Percentiles rank a stretch among this genome's conserved stretches.
phyloP scores from a whole-genome alignment of 2,329 filamentous ascomycete species.

The Trichoderma asperellum region DNA sequence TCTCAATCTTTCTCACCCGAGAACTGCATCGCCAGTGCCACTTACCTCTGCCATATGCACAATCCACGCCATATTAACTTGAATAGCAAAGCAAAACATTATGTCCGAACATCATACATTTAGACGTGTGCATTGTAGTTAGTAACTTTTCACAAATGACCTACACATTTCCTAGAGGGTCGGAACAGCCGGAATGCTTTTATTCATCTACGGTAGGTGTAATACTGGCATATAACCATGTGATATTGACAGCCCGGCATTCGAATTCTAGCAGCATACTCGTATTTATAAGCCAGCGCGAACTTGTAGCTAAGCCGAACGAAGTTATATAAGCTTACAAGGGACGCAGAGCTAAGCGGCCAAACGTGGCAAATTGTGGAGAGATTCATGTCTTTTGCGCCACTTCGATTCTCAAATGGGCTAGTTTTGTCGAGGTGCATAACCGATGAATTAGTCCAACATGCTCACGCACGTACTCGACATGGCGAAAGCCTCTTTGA shows the following conservation, averaged over 20 bases:
- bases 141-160: too few relatives aligned
- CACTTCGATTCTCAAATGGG: background rate
- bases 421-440: background rate
- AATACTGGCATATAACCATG: background rate
- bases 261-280: background rate
- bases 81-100: too few relatives aligned
- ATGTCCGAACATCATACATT: too few relatives aligned
- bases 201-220: background rate
- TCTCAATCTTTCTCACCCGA: conserved; percentile 26
- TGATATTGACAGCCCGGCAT: background rate
- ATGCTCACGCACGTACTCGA: background rate
- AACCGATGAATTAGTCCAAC: background rate
- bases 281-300: background rate
- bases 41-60: background rate
- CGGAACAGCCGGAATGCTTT: background rate
- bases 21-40: conserved; percentile 24
- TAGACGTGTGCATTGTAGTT: too few relatives aligned
- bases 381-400: background rate
- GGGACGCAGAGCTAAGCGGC: background rate
- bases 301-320: background rate
- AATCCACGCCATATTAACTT: too few relatives aligned
- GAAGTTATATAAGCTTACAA: background rate
- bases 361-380: background rate
- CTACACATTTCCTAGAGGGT: background rate
- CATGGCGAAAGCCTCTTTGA: background rate